phyloP scores from a whole-genome alignment of 169 alveolate genomes.

The Cyclospora cayetanensis region DNA sequence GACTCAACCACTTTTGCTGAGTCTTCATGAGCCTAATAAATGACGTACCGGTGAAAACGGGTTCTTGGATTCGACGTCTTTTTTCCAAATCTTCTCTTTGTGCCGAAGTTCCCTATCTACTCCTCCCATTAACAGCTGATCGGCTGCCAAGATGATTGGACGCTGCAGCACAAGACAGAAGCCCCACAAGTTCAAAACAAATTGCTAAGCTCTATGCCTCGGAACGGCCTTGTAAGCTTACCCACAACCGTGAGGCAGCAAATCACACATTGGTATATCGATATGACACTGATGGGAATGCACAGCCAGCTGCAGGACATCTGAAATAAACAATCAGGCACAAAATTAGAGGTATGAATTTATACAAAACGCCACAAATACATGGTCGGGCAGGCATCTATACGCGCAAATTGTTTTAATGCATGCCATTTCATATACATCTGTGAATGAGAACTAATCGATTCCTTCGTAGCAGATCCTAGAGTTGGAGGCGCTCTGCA shows the following conservation, averaged over 20 bases:
- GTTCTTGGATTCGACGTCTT: slow-evolving; percentile 73
- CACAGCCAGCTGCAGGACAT: too few species aligned
- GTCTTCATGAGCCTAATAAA: neutral
- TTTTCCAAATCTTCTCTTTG: slow-evolving; percentile 74
- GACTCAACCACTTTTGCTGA: neutral
- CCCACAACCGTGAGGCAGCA: too few species aligned
- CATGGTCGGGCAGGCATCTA: neutral
- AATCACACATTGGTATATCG: too few species aligned
- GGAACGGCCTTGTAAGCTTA: too few species aligned
- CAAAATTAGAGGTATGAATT: neutral
- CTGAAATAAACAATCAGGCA: too few species aligned
- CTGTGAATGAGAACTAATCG: too few species aligned
- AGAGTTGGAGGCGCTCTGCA: too few species aligned
- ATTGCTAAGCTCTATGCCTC: too few species aligned
- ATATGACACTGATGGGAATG: too few species aligned
- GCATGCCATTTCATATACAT: neutral
- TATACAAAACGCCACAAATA: neutral
- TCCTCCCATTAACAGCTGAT: slow-evolving; percentile 84
- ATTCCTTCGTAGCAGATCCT: too few species aligned
- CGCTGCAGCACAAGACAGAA: slow-evolving; percentile 23
- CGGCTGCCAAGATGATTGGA: slow-evolving; percentile 85
- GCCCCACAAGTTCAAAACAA: too few species aligned
- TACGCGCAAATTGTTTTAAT: neutral
- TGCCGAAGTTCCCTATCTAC: slow-evolving; percentile 75
- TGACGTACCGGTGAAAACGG: slow-evolving; percentile 73